phyloP scores from a whole-genome alignment of 163 green algal species.

The Botryococcus braunii region DNA sequence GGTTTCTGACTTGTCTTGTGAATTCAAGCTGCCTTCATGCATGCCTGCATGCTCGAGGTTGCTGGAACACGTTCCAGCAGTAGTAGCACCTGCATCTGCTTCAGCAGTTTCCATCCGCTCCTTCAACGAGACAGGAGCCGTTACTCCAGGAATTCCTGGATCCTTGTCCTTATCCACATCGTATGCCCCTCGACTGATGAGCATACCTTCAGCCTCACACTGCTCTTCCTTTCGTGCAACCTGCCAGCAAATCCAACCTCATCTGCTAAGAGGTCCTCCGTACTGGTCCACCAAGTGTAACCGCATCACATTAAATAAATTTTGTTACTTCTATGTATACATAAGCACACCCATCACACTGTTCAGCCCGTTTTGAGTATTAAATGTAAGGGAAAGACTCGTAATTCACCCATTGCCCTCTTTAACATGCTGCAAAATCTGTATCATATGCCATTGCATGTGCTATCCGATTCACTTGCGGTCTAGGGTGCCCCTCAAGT shows the following conservation, averaged over 20 bases:
- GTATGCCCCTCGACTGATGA: slow-evolving; percentile 21
- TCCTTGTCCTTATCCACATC: too few relatives aligned
- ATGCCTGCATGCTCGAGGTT: too few relatives aligned
- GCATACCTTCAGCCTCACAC: slow-evolving; percentile 24
- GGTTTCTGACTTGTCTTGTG: too few relatives aligned
- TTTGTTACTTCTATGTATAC: neutral
- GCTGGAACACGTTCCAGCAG: too few relatives aligned
- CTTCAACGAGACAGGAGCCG: too few relatives aligned
- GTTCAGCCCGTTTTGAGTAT: neutral
- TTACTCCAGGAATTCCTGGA: too few relatives aligned
- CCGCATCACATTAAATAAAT: neutral
- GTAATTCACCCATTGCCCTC: neutral
- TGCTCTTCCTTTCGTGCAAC: slow-evolving; percentile 25
- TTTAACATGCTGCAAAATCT: neutral
- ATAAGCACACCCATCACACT: neutral
- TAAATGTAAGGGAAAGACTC: neutral
- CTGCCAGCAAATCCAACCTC: neutral
- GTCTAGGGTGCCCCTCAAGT: too few relatives aligned
- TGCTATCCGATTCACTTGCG: too few relatives aligned
- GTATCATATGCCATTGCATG: too few relatives aligned
- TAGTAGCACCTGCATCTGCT: too few relatives aligned
- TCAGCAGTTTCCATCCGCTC: too few relatives aligned
- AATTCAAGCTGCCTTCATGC: too few relatives aligned
- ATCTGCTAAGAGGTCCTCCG: neutral
- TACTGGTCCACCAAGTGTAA: slow-evolving; percentile 1